phyloP scores from a whole-genome alignment of 192 early-diverging fungal genomes.

The Gonapodya sp. region DNA sequence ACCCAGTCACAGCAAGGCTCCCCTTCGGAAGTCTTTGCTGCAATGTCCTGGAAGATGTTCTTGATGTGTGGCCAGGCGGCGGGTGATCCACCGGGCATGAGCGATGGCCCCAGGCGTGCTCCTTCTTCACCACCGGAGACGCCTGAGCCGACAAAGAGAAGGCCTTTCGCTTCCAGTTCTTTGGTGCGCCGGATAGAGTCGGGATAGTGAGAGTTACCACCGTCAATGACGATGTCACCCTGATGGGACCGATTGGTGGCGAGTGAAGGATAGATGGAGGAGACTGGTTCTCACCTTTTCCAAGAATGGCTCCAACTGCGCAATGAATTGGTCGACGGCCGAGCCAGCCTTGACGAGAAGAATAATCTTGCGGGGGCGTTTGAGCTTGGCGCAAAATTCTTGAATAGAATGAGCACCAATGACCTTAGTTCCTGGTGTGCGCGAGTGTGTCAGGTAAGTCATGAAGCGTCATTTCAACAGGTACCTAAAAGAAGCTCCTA shows the following conservation, averaged over 20 bases:
- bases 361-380: slow-evolving; percentile 96
- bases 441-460: slow-evolving; percentile 6
- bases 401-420: slow-evolving; percentile 89
- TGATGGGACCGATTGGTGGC: not conserved
- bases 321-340: slow-evolving; percentile 94
- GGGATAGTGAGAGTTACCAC: slow-evolving; percentile 98
- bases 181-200: slow-evolving; percentile 87
- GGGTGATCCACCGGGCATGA: slow-evolving; percentile 95
- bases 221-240: slow-evolving; percentile 96
- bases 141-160: slow-evolving; percentile 92
- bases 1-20: slow-evolving; percentile 99
- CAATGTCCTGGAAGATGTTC: slow-evolving; percentile 92
- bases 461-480: not conserved
- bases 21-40: slow-evolving; percentile 76
- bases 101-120: slow-evolving; percentile 88
- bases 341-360: slow-evolving; percentile 93
- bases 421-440: slow-evolving; percentile 67
- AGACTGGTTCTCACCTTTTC: slow-evolving; percentile 42
- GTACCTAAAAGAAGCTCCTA: slow-evolving; percentile 12
- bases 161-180: slow-evolving; percentile 78
- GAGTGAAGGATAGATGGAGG: too few relatives aligned
- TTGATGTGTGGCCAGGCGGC: slow-evolving; percentile 89
- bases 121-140: slow-evolving; percentile 99
- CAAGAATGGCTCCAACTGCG: slow-evolving; percentile 74
- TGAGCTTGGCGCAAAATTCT: slow-evolving; percentile 88